These are phyloP conservation scores for Talinum fruticosum DNA, from an alignment of 148 eudicot species.

Conservation along the genomic window DNA sequence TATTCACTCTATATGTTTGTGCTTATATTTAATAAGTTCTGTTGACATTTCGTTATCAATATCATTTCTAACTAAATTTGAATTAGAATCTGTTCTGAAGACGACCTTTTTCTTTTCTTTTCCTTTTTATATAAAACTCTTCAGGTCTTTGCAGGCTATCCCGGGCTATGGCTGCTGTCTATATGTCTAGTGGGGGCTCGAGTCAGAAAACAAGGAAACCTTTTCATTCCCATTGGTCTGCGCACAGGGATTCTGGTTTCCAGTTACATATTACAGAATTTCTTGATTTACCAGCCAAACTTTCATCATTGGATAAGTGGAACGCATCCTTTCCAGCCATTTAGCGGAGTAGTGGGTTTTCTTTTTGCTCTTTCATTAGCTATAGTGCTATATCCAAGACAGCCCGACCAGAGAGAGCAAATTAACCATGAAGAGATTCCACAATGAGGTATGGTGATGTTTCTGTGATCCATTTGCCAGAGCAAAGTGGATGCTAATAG, in stretches of 20 bases:
- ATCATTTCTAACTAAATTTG: not conserved
- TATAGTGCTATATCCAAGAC: slow-evolving; percentile 55
- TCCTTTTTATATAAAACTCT: no score
- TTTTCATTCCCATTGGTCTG: slow-evolving; percentile 68
- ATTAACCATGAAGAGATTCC: slow-evolving; percentile 29
- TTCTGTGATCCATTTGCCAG: no score
- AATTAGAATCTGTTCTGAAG: not conserved
- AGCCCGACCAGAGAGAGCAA: slow-evolving; percentile 28
- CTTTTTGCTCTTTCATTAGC: slow-evolving; percentile 56
- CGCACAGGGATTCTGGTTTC: slow-evolving; percentile 76
- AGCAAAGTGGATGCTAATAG: not conserved
- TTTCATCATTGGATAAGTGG: slow-evolving; percentile 65
- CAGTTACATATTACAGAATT: slow-evolving; percentile 47
- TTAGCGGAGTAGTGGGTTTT: slow-evolving; percentile 65
- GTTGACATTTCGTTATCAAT: not conserved
- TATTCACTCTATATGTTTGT: not conserved
- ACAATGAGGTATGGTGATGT: not conserved
- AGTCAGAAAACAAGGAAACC: slow-evolving; percentile 68
- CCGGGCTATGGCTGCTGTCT: slow-evolving; percentile 87
- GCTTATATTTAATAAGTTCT: not conserved
- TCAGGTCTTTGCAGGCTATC: slow-evolving; percentile 67
- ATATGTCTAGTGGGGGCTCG: slow-evolving; percentile 67
- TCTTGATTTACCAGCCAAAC: slow-evolving; percentile 48
- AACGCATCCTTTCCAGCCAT: slow-evolving; percentile 70
- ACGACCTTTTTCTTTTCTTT: not conserved